Conservation (phyloP, 108 stramenopile species). For the Pinguiococcus pyrenoidosus region DNA sequence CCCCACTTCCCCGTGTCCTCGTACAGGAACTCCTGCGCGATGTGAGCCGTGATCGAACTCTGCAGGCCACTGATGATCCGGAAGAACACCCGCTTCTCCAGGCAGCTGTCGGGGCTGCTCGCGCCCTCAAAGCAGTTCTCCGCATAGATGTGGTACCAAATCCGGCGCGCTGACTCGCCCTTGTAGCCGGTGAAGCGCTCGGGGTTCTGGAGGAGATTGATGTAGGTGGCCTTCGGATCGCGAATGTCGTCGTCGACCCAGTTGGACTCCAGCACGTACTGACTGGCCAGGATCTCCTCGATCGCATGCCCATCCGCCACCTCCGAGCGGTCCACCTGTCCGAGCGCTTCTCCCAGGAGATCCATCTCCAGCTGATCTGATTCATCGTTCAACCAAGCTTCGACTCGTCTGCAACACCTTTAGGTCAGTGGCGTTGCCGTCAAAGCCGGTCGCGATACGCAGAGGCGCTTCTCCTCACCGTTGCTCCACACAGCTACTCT, state of each 20-base stretch:
- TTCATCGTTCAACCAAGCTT: too few species aligned
- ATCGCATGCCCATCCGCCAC: too few species aligned
- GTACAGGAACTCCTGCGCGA: slow-evolving; percentile 24
- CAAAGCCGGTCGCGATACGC: too few species aligned
- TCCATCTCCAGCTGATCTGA: too few species aligned
- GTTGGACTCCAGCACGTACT: too few species aligned
- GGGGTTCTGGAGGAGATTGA: slow-evolving; percentile 30
- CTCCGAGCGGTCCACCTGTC: too few species aligned
- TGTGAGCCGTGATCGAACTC: slow-evolving; percentile 29
- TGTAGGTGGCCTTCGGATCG: slow-evolving; percentile 7
- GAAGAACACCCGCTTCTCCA: slow-evolving; percentile 32
- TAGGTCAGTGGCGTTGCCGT: too few species aligned
- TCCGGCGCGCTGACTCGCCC: slow-evolving; percentile 15
- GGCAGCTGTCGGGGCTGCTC: slow-evolving; percentile 19
- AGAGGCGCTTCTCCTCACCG: too few species aligned
- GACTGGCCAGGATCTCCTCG: too few species aligned
- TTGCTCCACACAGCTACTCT: too few species aligned
- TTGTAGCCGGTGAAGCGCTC: slow-evolving; percentile 30
- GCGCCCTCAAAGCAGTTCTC: slow-evolving; percentile 23
- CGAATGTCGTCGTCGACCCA: background rate
- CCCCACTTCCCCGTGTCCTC: slow-evolving; percentile 12
- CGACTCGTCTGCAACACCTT: too few species aligned
- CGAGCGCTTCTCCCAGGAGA: too few species aligned
- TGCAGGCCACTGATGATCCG: slow-evolving; percentile 32
- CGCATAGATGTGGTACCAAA: slow-evolving; percentile 21